A percentile compares a stretch with the other conserved stretches of the same genome.
Evolutionary conservation across 2,329 filamentous ascomycete genomes (phyloP).

Genomic region (Epichloe festucae): DNA sequence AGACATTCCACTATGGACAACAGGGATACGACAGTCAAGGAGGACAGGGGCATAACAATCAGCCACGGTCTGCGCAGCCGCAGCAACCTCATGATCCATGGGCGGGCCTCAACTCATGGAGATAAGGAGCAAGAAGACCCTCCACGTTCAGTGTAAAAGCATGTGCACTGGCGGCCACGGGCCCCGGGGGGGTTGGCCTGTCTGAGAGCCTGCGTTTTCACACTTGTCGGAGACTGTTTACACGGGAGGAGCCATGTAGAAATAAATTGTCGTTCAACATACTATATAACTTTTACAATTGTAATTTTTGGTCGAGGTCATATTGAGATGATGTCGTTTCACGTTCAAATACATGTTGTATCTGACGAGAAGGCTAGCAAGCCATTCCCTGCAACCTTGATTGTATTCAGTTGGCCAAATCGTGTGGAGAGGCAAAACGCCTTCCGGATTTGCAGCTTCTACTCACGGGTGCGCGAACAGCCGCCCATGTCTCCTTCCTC

Average conservation of each 20-base stretch:
- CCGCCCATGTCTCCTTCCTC: too few relatives aligned
- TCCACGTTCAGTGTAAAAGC: neutral
- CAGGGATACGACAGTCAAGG: constrained; percentile 20
- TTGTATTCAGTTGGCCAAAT: too few relatives aligned
- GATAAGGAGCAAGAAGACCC: constrained; percentile 15
- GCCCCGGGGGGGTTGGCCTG: neutral
- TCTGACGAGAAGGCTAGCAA: neutral
- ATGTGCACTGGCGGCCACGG: neutral
- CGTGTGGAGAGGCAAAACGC: too few relatives aligned
- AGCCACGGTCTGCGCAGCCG: constrained; percentile 14
- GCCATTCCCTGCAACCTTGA: neutral
- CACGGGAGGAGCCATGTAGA: neutral
- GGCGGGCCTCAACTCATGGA: constrained; percentile 41
- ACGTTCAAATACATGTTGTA: neutral
- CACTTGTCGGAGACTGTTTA: neutral
- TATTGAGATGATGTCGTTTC: too few relatives aligned
- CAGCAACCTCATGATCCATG: constrained; percentile 35
- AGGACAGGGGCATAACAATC: constrained; percentile 11
- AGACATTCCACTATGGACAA: constrained; percentile 43
- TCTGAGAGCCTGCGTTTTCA: neutral
- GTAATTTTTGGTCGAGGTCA: too few relatives aligned
- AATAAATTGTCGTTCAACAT: too few relatives aligned
- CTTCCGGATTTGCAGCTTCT: too few relatives aligned
- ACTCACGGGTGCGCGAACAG: too few relatives aligned
- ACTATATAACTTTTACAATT: too few relatives aligned